Base-by-base conservation (phyloP, 257 asterid species). In the Solanum lignicaule region DNA sequence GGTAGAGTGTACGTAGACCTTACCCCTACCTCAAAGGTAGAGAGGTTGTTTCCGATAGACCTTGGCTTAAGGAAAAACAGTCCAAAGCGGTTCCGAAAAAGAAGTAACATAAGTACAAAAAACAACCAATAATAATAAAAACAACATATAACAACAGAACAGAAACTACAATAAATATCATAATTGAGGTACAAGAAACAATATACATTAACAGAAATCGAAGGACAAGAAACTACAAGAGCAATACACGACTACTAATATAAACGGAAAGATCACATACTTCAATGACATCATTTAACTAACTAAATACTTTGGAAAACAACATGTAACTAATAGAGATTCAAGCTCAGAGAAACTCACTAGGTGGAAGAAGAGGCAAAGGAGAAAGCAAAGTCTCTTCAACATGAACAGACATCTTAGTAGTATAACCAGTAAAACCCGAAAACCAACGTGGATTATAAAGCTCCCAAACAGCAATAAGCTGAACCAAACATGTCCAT, bases 401-500 rank as follows among this genome's bases (percentile, higher is more conserved):
- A 39, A 87, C 94, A 58, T 73, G 93, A 75, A 92, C 88, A 15
- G 94, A 87, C 87, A 91, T 82, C 87, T 88, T 93, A 33, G 92
- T 76, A 62, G 92, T 76, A 62, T 83, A 84, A 14, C 93, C 94
- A 36, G 89, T 29, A 68, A 92, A 88, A 35, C 98, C 94, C 8
- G 92, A 88, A 31, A 94, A 92, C 87, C 92, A 83, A 33, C 88
- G 95, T 35, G 98, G 99, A 83, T 92, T 95, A 98, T 98, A 96
- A 31, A 96, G 94, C 90, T 94, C 94, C 83, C 94, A 94, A 86
- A 95, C 96, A 14, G 97, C 92, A 82, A 95, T 93, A 76, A 96
- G 96, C 89, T 96, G 99, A 87, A 94, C 95, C 95, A 96, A 91
- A 91, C 98, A 93, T 69, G 99, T 95, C 99, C 99, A 96, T 91